These are phyloP conservation scores for Leonotis leonurus DNA, from an alignment of 257 asterid genomes.

Conservation along the genomic window DNA sequence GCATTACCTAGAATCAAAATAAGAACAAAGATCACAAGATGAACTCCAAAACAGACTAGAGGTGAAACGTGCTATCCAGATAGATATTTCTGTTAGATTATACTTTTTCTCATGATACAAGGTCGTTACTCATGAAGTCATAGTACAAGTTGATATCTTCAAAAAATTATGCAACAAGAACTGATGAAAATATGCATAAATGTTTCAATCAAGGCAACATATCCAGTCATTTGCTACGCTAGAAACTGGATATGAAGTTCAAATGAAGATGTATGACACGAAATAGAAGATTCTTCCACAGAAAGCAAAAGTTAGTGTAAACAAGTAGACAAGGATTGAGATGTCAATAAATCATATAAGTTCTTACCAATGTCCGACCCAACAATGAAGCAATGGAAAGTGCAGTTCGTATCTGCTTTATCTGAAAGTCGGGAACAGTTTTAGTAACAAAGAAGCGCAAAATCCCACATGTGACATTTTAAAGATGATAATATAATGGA, in stretches of 20 bases:
- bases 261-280: not conserved
- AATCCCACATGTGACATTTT: not conserved
- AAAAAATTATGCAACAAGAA: not conserved
- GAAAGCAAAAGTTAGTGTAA: not conserved
- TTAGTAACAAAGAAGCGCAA: slow-evolving; percentile 15
- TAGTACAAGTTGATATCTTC: not conserved
- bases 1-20: slow-evolving; percentile 95
- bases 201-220: not conserved
- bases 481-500: not conserved
- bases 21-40: slow-evolving; percentile 41
- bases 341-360: slow-evolving; percentile 14
- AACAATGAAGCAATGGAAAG: slow-evolving; percentile 84
- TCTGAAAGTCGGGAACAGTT: slow-evolving; percentile 37
- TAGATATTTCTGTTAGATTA: slow-evolving; percentile 6
- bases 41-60: slow-evolving; percentile 21
- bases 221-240: not conserved
- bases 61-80: not conserved
- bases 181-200: not conserved
- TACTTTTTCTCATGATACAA: not conserved
- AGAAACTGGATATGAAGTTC: not conserved
- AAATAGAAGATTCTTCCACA: not conserved
- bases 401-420: slow-evolving; percentile 92
- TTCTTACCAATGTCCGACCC: slow-evolving; percentile 87
- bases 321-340: not conserved
- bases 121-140: slow-evolving; percentile 1